A percentile compares a stretch with the other conserved stretches of the same genome.
Evolutionary conservation across 352 stramenopile genomes (phyloP).

Genomic region (Globisporangium echinulatum): DNA sequence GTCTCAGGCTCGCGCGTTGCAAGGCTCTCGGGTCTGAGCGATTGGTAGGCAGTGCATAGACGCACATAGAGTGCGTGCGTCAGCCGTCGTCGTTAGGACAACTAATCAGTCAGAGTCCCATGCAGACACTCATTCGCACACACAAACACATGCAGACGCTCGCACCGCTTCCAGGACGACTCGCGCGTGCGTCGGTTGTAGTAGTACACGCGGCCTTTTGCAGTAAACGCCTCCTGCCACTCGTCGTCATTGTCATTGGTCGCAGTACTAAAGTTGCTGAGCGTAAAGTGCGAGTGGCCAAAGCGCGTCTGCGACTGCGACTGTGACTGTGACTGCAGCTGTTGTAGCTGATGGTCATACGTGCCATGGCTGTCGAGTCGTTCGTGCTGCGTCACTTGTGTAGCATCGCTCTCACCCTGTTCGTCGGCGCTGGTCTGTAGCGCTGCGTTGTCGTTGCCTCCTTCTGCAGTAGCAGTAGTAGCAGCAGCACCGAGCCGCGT

Average conservation of each 20-base stretch:
- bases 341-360: not conserved
- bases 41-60: not conserved
- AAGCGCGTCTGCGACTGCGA: not conserved
- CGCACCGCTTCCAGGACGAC: conserved; percentile 79
- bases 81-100: no score
- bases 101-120: no score
- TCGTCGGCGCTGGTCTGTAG: conserved; percentile 11
- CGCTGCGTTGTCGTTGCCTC: no score
- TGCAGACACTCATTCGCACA: no score
- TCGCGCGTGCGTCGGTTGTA: conserved; percentile 83
- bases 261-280: conserved; percentile 11
- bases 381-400: not conserved
- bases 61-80: no score
- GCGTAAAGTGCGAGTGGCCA: conserved; percentile 11
- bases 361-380: not conserved
- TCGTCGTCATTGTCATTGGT: conserved; percentile 26
- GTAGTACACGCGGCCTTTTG: conserved; percentile 84
- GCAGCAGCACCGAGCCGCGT: not conserved
- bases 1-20: not conserved
- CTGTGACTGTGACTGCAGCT: not conserved
- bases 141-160: no score
- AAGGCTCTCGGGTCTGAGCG: conserved; percentile 12
- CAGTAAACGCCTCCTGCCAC: conserved; percentile 81
- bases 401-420: conserved; percentile 1
- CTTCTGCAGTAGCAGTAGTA: no score